These are phyloP conservation scores for Hymenoscyphus infarciens DNA, from an alignment of 2,329 filamentous ascomycete species.

Conservation along the genomic window DNA sequence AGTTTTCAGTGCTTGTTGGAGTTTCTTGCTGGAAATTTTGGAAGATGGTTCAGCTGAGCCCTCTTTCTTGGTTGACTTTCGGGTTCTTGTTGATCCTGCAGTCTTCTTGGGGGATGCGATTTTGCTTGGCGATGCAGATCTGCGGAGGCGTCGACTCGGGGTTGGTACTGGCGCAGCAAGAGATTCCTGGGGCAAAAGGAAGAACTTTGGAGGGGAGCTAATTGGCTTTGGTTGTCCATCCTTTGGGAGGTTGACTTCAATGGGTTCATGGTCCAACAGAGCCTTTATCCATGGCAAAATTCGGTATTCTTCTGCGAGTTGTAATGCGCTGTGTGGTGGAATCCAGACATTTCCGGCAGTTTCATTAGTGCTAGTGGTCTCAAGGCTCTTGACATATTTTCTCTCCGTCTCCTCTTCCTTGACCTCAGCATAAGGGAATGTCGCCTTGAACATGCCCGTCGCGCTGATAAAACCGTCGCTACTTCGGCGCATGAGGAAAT, in stretches of 20 bases:
- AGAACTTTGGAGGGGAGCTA: constrained; percentile 72
- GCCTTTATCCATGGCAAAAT: constrained; percentile 86
- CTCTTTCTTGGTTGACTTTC: constrained; percentile 44
- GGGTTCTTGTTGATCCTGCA: constrained; percentile 29
- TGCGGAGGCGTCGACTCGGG: constrained; percentile 45
- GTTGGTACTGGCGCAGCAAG: constrained; percentile 36
- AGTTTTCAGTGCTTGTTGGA: constrained; percentile 46
- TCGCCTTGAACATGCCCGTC: constrained; percentile 90
- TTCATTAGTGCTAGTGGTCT: constrained; percentile 82
- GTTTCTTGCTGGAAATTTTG: constrained; percentile 44
- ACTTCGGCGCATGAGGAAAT: constrained; percentile 93
- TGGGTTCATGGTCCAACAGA: constrained; percentile 84
- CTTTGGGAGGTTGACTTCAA: constrained; percentile 45
- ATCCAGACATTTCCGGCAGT: constrained; percentile 98
- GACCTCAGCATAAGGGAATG: constrained; percentile 73
- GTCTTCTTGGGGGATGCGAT: constrained; percentile 45
- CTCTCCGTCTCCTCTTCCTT: constrained; percentile 73
- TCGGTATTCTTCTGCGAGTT: constrained; percentile 80
- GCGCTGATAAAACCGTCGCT: constrained; percentile 80
- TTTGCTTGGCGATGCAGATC: constrained; percentile 54
- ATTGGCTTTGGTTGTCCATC: constrained; percentile 66
- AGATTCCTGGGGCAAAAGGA: constrained; percentile 47
- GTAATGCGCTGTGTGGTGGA: constrained; percentile 73
- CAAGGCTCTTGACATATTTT: constrained; percentile 77
- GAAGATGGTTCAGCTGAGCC: constrained; percentile 44